Conservation (phyloP, 176 grass and related monocot genomes). For the Zea mays region DNA sequence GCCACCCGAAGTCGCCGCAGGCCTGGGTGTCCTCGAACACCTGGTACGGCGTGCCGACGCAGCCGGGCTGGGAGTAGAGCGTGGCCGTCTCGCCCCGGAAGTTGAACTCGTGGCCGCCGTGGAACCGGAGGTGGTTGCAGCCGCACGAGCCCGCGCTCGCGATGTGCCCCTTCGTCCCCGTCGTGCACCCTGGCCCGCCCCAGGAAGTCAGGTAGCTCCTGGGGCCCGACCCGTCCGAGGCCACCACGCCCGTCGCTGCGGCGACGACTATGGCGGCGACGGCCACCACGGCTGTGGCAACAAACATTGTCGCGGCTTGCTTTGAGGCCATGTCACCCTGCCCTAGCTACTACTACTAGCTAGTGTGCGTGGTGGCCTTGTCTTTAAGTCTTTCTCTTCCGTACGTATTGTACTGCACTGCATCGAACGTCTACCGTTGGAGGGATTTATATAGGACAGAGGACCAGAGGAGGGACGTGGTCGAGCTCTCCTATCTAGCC, state of each 20-base stretch:
- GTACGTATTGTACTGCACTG: not conserved
- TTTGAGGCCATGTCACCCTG: not conserved
- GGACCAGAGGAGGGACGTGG: not conserved
- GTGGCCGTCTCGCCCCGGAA: constrained; percentile 36
- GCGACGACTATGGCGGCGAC: not conserved
- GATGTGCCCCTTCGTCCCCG: not conserved
- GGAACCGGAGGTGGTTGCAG: constrained; percentile 13
- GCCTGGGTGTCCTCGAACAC: constrained; percentile 38
- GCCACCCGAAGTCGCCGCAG: constrained; percentile 37
- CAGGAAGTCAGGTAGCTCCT: constrained; percentile 40
- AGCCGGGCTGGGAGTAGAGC: constrained; percentile 24
- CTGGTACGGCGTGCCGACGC: constrained; percentile 26
- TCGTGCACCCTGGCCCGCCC: constrained; percentile 20
- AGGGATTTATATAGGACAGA: constrained; percentile 2
- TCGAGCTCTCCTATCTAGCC: not conserved
- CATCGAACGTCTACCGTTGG: not conserved
- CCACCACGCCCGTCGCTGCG: not conserved
- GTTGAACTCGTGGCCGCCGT: constrained; percentile 42
- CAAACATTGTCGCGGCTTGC: not conserved
- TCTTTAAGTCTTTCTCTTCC: not conserved
- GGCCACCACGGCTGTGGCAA: not conserved
- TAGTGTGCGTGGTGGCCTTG: no score
- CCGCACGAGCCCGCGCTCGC: constrained; percentile 27
- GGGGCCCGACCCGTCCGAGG: not conserved
- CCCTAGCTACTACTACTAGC: no score